Base-by-base conservation (phyloP, 108 stramenopile species). In the Ochromonas danica region DNA sequence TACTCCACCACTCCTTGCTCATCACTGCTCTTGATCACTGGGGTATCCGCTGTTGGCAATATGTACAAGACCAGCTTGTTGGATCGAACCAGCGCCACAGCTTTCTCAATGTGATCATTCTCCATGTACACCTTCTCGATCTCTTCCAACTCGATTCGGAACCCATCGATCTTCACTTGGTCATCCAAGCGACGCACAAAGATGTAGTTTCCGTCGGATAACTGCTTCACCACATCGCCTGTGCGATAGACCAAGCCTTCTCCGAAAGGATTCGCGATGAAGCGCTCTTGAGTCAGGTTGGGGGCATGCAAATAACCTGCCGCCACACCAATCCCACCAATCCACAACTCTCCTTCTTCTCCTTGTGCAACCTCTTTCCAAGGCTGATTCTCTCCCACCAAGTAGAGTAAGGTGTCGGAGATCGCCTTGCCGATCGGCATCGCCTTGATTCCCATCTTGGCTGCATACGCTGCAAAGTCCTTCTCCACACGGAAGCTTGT, bases 31-130 rank as follows among this genome's bases (percentile, higher is more conserved):
- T 57, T 57, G 51, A 57, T 57, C 51, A 57, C 51, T 57, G 51
- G 51, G 51, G 51, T 57, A 57, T 57, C 51, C 51, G 51, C 51
- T 57, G 51, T 57, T 57, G 51, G 51, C 51, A 57, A 57, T 57
- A 57, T 57, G 63, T 67, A 67, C 63, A 67, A 67, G 31, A 22
- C 17, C 31, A 67, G 31, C 63, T 67, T 67, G 17, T 33, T 33
- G 31, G 17, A 31, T 67, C 63, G 63, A 67, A 67, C 63, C 63
- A 67, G 31, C 31, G 63, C 63, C 17, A 67, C 17, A 67, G 63
- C 63, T 67, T 67, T 22, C 17, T 22, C 63, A 31, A 36, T 22
- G 22, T 51, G 22, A 14, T 51, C 45, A 51, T 51, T 6, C 14
- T 22, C 14, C 22, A 22, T 14, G 22, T 51, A 51, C 6, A 51